Conservation (phyloP, 441 rosid genomes). For the Euphorbia celastroides region DNA sequence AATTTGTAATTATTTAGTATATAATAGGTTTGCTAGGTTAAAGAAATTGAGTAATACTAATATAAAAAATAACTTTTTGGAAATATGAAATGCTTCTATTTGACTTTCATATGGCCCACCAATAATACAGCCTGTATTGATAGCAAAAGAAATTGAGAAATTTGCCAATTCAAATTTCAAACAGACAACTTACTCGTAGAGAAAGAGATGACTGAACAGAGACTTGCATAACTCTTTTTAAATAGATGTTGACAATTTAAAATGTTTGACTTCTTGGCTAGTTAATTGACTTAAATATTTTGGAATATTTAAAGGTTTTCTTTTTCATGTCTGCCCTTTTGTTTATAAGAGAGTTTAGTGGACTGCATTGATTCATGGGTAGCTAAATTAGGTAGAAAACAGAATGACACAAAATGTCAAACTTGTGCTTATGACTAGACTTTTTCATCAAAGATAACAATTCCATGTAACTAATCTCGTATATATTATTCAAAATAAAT, state of each 20-base stretch:
- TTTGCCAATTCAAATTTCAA: not conserved
- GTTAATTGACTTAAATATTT: not conserved
- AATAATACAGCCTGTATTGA: conserved; percentile 15
- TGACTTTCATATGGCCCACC: conserved; percentile 5
- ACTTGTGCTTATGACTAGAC: not conserved
- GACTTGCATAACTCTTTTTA: not conserved
- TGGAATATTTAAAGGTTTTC: not conserved
- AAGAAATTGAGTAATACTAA: not conserved
- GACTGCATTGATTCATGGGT: not conserved
- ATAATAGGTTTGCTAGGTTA: not conserved
- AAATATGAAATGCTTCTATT: not conserved
- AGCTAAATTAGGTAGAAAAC: not conserved
- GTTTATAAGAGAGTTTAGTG: not conserved
- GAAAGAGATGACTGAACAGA: not conserved
- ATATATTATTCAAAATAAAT: not conserved
- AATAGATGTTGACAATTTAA: conserved; percentile 3
- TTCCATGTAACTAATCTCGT: not conserved
- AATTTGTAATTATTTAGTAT: not conserved
- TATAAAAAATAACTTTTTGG: not conserved
- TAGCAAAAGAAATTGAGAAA: not conserved
- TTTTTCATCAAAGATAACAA: not conserved
- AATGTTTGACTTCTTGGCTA: not conserved
- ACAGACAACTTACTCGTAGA: not conserved
- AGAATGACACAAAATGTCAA: conserved; percentile 2
- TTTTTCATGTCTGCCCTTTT: not conserved